Base-by-base conservation (phyloP, 164 flowering plant species). In the Buxus sempervirens region DNA sequence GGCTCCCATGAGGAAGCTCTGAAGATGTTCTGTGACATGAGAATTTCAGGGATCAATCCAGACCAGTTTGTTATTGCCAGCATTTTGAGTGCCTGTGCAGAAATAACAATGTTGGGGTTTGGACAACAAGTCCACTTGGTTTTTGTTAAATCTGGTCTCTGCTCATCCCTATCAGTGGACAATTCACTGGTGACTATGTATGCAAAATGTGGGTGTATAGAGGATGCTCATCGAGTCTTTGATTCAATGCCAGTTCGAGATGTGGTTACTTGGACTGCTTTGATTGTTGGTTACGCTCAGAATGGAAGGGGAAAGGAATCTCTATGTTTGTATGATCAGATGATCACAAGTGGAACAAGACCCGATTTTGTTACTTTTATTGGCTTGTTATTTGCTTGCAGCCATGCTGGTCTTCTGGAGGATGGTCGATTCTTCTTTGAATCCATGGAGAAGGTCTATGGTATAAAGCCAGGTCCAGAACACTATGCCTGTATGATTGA, bases 401-500 rank as follows among this genome's bases (percentile, higher is more conserved):
- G 96, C 75, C 96, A 90, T 76, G 85, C 88, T 14, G 95, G 98
- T 58, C 88, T 87, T 53, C 79, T 82, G 32, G 90, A 87, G 63
- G 73, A 79, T 22, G 96, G 87, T 12, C 71, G 63, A 28, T 38
- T 9, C 49, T 83, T 83, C 73, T 93, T 90, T 62, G 75, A 84
- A 38, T 81, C 91, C 24, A 93, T 90, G 98, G 64, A 67, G 0
- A 72, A 72, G 49, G 79, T 73, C 56, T 78, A 86, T 68, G 88
- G 87, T 24, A 83, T 93, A 60, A 78, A 62, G 51, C 96, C 96
- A 10, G 91, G 91, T 61, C 77, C 82, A 9, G 91, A 86, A 57
- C 98, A 92, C 69, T 90, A 87, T 71, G 89, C 95, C 9, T 93
- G 95, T 66, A 85, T 92, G 89, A 89, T 92, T 60, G 96, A 92